Conservation (phyloP, 352 stramenopile genomes). For the Pseudoperonospora humuli region DNA sequence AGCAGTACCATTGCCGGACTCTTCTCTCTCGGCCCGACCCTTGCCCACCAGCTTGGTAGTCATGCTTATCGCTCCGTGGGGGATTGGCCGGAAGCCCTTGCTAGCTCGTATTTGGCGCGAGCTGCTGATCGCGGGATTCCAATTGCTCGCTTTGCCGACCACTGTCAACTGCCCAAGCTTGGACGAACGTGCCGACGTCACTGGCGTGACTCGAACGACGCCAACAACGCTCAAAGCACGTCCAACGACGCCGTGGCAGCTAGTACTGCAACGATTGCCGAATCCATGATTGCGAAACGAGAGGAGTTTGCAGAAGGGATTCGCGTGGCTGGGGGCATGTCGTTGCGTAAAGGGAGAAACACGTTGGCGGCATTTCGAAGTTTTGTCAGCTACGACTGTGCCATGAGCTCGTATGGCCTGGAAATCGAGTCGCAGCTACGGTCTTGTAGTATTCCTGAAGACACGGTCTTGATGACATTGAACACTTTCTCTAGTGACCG, state of each 20-base stretch:
- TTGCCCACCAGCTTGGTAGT: conserved; percentile 52
- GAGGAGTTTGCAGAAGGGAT: conserved; percentile 35
- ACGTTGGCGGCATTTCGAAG: conserved; percentile 34
- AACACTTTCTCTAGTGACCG: conserved; percentile 44
- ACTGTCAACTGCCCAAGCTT: conserved; percentile 41
- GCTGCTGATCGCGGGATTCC: conserved; percentile 53
- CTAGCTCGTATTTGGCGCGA: conserved; percentile 47
- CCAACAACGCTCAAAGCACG: conserved; percentile 2
- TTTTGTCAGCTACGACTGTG: conserved; percentile 58
- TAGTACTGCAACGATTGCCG: conserved; percentile 12
- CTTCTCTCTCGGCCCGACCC: conserved; percentile 60
- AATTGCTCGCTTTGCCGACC: conserved; percentile 33
- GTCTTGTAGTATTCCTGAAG: conserved; percentile 52
- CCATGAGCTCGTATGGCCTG: conserved; percentile 45
- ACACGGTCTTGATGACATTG: conserved; percentile 45
- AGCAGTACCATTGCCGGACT: conserved; percentile 42
- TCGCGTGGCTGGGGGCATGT: conserved; percentile 3
- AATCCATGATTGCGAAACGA: conserved; percentile 31
- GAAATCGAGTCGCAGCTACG: conserved; percentile 55
- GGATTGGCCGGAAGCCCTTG: conserved; percentile 62
- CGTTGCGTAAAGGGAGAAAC: conserved; percentile 27
- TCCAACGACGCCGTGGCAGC: conserved; percentile 9
- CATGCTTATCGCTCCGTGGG: conserved; percentile 55
- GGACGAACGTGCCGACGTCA: conserved; percentile 33
- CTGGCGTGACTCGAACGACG: conserved; percentile 31